Conservation (phyloP, 2,329 filamentous ascomycete genomes). For the Arthroderma sp. region DNA sequence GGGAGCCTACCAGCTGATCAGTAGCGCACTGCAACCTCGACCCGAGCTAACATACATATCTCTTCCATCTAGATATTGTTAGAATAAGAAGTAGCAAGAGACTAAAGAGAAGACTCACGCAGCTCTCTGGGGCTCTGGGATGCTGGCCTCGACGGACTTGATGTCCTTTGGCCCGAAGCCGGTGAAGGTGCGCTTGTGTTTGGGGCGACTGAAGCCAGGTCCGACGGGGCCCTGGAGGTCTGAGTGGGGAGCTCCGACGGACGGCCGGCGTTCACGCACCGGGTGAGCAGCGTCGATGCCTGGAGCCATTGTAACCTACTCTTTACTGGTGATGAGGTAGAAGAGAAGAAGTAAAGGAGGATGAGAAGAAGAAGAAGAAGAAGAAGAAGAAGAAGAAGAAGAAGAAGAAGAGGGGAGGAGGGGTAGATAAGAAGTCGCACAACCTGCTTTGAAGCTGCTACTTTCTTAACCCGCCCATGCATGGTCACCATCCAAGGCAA, state of each 20-base stretch:
- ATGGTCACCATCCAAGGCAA: no score
- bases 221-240: conserved; percentile 77
- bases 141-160: conserved; percentile 81
- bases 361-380: background rate
- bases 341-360: background rate
- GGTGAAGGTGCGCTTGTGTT: conserved; percentile 94
- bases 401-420: background rate
- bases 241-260: conserved; percentile 67
- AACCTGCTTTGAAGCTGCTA: no score
- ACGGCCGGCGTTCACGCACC: conserved; percentile 67
- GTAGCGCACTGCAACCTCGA: background rate
- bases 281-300: conserved; percentile 10
- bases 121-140: conserved; percentile 76
- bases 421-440: background rate
- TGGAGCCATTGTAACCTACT: background rate
- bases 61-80: conserved; percentile 42
- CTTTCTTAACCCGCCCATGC: no score
- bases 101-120: conserved; percentile 40
- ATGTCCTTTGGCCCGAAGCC: conserved; percentile 85
- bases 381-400: background rate
- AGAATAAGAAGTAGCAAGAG: background rate
- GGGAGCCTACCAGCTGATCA: conserved; percentile 38
- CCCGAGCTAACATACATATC: conserved; percentile 37
- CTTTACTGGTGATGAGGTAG: background rate
- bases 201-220: conserved; percentile 78